A percentile compares a stretch with the other conserved stretches of the same genome.
Conservation (phyloP, 352 stramenopile genomes). For the Pythium biforme region DNA sequence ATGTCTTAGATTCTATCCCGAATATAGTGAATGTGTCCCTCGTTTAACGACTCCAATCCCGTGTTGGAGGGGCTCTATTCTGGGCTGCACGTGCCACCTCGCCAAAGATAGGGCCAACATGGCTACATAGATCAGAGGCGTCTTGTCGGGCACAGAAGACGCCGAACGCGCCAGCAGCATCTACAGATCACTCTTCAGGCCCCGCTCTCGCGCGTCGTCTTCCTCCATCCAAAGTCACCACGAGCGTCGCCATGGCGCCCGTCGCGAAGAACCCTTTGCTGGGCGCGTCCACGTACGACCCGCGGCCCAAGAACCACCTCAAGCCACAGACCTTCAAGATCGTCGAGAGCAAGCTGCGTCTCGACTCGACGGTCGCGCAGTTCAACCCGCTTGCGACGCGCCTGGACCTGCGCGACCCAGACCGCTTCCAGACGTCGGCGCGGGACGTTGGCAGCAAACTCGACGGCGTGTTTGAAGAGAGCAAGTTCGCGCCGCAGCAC, state of each 20-base stretch:
- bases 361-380: constrained; percentile 65
- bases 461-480: constrained; percentile 39
- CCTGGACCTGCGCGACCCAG: constrained; percentile 50
- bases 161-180: too few species aligned
- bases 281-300: constrained; percentile 71
- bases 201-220: not conserved
- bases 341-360: constrained; percentile 48
- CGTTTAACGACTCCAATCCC: not conserved
- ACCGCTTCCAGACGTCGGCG: constrained; percentile 59
- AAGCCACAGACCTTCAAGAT: constrained; percentile 86
- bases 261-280: constrained; percentile 74
- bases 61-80: constrained; percentile 1
- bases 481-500: constrained; percentile 81
- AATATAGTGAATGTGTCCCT: not conserved
- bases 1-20: not conserved
- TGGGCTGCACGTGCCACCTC: too few species aligned
- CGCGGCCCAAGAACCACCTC: constrained; percentile 55
- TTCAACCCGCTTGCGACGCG: constrained; percentile 59
- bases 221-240: not conserved
- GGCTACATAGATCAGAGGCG: constrained; percentile 5
- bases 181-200: not conserved
- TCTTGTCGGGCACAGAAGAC: not conserved
- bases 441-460: constrained; percentile 57
- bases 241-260: constrained; percentile 35
- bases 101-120: constrained; percentile 10